phyloP scores from a whole-genome alignment of 768 basidiomycete species.

The Clitopilus passeckerianus region DNA sequence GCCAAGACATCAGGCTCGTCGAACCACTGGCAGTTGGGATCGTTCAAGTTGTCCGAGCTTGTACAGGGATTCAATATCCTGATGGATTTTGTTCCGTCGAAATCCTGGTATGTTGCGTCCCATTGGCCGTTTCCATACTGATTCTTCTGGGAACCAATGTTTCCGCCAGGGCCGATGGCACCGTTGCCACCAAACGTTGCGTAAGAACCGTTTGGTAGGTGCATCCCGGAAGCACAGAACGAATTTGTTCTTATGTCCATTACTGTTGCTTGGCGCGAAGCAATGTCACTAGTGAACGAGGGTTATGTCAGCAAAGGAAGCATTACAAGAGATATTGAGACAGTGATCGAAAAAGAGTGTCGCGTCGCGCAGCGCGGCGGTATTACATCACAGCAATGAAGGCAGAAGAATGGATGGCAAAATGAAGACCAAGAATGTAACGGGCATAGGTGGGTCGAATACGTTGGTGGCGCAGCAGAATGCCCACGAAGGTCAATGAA shows the following conservation, averaged over 20 bases:
- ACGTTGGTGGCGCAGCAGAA: too few species aligned
- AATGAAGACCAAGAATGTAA: neutral
- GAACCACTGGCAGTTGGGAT: constrained; percentile 63
- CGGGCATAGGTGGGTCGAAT: neutral
- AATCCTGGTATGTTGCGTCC: constrained; percentile 72
- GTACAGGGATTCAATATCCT: constrained; percentile 79
- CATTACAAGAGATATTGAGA: neutral
- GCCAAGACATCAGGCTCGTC: constrained; percentile 58
- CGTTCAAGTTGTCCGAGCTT: constrained; percentile 38
- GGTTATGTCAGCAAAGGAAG: neutral
- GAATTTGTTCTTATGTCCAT: constrained; percentile 74
- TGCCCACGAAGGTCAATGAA: too few species aligned
- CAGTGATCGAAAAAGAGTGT: neutral
- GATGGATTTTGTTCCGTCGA: constrained; percentile 78
- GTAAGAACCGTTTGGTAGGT: constrained; percentile 75
- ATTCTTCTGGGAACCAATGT: constrained; percentile 35
- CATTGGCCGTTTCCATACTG: constrained; percentile 37
- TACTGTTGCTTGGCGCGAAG: constrained; percentile 46
- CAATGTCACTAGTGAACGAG: constrained; percentile 48
- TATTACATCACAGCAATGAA: neutral
- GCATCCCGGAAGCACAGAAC: constrained; percentile 82
- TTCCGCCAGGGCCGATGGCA: constrained; percentile 64
- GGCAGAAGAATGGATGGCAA: neutral
- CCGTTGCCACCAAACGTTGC: constrained; percentile 76
- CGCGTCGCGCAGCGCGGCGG: neutral